Conservation (phyloP, 108 stramenopile genomes). For the Cyclostephanos tholiformis region DNA sequence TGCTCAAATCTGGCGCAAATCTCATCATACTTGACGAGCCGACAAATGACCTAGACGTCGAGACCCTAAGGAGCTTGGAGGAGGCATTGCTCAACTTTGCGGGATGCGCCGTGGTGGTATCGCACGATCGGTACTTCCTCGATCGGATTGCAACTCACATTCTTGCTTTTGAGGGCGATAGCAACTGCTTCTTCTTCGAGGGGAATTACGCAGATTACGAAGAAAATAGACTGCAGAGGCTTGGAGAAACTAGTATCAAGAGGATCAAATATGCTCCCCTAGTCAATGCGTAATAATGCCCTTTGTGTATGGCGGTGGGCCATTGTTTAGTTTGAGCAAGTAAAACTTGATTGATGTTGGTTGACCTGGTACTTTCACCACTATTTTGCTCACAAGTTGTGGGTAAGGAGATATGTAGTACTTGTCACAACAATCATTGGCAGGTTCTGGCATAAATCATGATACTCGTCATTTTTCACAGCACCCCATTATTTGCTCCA, state of each 20-base stretch:
- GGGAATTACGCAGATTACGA: constrained; percentile 92
- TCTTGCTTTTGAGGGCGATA: constrained; percentile 94
- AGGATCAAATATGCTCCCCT: constrained; percentile 87
- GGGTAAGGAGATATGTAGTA: no score
- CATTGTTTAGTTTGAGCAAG: no score
- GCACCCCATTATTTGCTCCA: no score
- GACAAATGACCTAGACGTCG: constrained; percentile 90
- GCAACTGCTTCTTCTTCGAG: constrained; percentile 80
- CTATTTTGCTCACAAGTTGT: no score
- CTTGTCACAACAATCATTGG: no score
- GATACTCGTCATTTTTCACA: no score
- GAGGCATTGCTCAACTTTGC: constrained; percentile 92
- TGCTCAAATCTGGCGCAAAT: constrained; percentile 87
- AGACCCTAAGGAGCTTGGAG: constrained; percentile 87
- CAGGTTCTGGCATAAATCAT: no score
- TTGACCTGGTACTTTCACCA: no score
- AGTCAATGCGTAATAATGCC: constrained; percentile 57
- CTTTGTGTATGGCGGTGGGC: no score
- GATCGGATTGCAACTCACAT: constrained; percentile 95
- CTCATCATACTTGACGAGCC: constrained; percentile 94
- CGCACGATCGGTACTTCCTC: constrained; percentile 96
- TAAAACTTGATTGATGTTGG: no score
- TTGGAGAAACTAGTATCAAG: constrained; percentile 85
- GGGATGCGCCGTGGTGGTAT: constrained; percentile 93
- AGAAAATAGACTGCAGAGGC: constrained; percentile 64